A percentile compares a stretch with the other conserved stretches of the same genome.
Conservation (phyloP, 2,329 filamentous ascomycete genomes). For the Ophiognomonia clavigignenti-juglandacearum region DNA sequence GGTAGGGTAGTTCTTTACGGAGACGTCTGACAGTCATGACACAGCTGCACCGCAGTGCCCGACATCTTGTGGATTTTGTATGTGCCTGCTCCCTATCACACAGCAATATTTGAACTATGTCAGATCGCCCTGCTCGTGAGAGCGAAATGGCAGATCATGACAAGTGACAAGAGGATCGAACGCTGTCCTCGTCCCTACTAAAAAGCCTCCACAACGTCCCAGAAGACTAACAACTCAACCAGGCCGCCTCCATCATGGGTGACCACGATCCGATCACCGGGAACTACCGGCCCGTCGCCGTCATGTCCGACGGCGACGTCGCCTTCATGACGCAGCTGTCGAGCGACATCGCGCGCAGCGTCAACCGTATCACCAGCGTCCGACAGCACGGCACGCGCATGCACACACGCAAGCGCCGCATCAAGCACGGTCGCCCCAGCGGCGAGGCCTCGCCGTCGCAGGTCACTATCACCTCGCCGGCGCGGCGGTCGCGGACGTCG, state of each 20-base stretch:
- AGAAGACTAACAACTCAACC: neutral
- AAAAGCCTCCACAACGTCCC: neutral
- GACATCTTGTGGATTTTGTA: conserved; percentile 15
- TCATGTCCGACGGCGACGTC: conserved; percentile 17
- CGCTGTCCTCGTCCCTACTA: neutral
- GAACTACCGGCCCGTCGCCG: conserved; percentile 10
- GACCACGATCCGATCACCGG: conserved; percentile 6
- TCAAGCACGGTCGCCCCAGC: neutral
- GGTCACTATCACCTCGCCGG: too few species aligned
- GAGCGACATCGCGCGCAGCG: conserved; percentile 15
- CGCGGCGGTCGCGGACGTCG: neutral
- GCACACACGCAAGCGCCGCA: conserved; percentile 10
- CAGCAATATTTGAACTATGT: neutral
- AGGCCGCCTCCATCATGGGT: conserved; percentile 12
- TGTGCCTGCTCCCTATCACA: neutral
- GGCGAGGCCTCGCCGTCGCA: too few species aligned
- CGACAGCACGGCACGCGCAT: conserved; percentile 14
- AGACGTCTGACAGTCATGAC: neutral
- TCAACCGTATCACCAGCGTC: conserved; percentile 14
- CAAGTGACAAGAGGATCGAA: neutral
- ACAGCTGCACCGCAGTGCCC: conserved; percentile 17
- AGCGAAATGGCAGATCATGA: neutral
- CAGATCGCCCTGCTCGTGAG: conserved; percentile 4
- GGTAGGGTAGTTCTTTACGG: neutral
- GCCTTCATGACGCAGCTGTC: conserved; percentile 18